Evolutionary conservation across 257 asterid species (phyloP).

Genomic region (Solanum clarkiae): DNA sequence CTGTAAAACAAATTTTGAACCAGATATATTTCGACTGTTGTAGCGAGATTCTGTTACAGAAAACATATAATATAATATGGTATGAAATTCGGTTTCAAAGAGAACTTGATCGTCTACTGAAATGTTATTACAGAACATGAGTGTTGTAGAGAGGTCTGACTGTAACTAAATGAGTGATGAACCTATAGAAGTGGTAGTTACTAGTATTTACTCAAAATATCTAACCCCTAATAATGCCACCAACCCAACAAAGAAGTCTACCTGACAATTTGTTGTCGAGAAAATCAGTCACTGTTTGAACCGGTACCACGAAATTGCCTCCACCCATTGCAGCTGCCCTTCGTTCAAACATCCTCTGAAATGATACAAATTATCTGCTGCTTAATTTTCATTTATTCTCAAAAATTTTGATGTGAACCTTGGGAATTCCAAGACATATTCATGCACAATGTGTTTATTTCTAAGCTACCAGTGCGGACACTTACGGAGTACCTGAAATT

Average conservation of each 20-base stretch:
- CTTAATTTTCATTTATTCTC: background rate
- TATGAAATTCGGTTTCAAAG: background rate
- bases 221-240: background rate
- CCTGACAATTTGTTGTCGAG: constrained; percentile 57
- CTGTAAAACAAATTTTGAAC: constrained; percentile 29
- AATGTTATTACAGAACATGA: background rate
- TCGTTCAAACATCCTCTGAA: constrained; percentile 56
- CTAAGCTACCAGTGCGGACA: background rate
- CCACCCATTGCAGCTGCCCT: constrained; percentile 90
- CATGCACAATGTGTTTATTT: background rate
- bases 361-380: background rate
- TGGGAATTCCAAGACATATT: background rate
- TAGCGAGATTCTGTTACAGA: background rate
- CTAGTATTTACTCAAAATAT: background rate
- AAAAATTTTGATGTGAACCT: background rate
- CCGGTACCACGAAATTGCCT: constrained; percentile 88
- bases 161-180: background rate
- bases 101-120: background rate
- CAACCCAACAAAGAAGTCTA: background rate
- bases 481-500: constrained; percentile 56
- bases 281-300: constrained; percentile 69
- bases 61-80: background rate
- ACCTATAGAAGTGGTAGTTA: background rate
- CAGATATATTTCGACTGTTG: background rate
- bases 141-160: background rate